These are phyloP conservation scores for Ramaria rubella DNA, from an alignment of 768 basidiomycete genomes.

Conservation along the genomic window DNA sequence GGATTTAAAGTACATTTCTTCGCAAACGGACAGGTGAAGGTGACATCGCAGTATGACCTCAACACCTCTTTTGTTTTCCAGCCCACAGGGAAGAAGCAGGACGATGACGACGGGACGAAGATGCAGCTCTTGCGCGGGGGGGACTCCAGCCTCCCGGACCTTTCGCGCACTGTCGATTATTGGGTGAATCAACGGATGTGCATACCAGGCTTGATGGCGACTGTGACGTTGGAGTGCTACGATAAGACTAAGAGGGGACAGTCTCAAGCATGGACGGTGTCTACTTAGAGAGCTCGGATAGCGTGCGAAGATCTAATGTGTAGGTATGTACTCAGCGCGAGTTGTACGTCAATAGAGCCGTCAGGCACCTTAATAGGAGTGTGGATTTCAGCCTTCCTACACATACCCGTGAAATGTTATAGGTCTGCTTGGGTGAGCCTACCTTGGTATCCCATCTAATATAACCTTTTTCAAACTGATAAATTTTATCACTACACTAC, in stretches of 20 bases:
- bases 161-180: constrained; percentile 70
- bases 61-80: constrained; percentile 84
- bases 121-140: constrained; percentile 74
- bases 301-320: no score
- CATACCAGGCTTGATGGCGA: constrained; percentile 84
- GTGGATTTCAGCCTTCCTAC: constrained; percentile 38
- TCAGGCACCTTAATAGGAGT: constrained; percentile 26
- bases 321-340: no score
- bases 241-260: constrained; percentile 55
- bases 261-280: constrained; percentile 2
- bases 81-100: constrained; percentile 39
- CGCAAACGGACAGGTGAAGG: constrained; percentile 81
- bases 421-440: constrained; percentile 47
- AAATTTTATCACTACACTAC: constrained; percentile 49
- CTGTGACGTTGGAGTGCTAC: constrained; percentile 82
- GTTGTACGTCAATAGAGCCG: constrained; percentile 41
- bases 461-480: constrained; percentile 53
- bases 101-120: constrained; percentile 21
- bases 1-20: constrained; percentile 91
- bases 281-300: no score
- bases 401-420: constrained; percentile 46
- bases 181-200: constrained; percentile 86
- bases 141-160: constrained; percentile 66
- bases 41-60: constrained; percentile 88
- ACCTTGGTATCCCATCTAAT: constrained; percentile 64